A percentile compares a stretch with the other conserved stretches of the same genome.
Evolutionary conservation across 805 yeast species (phyloP).

Genomic region (Kazachstania bromeliacearum): DNA sequence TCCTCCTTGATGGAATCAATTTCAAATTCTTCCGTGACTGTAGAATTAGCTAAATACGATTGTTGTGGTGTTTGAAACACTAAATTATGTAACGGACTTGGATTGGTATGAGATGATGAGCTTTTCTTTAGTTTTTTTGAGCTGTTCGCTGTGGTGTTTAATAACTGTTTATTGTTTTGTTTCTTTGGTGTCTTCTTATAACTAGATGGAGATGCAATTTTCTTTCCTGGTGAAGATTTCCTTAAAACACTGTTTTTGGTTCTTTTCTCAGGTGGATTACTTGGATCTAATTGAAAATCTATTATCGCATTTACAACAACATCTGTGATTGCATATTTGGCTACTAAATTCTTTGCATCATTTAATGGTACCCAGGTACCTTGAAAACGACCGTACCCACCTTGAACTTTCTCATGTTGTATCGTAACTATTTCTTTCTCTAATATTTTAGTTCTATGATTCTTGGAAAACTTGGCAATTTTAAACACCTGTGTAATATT

Average conservation of each 20-base stretch:
- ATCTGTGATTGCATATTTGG: slow-evolving; percentile 42
- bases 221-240: slow-evolving; percentile 26
- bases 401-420: slow-evolving; percentile 71
- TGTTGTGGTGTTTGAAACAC: slow-evolving; percentile 30
- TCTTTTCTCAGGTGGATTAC: slow-evolving; percentile 36
- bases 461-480: slow-evolving; percentile 68
- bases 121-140: slow-evolving; percentile 5
- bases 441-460: slow-evolving; percentile 65
- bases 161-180: slow-evolving; percentile 8
- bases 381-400: slow-evolving; percentile 78
- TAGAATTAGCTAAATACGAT: slow-evolving; percentile 3
- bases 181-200: slow-evolving; percentile 29
- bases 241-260: slow-evolving; percentile 29
- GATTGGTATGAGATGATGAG: slow-evolving; percentile 17
- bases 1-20: background rate
- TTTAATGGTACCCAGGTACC: slow-evolving; percentile 78
- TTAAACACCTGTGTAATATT: slow-evolving; percentile 77
- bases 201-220: slow-evolving; percentile 28
- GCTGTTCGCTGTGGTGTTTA: background rate
- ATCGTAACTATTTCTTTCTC: slow-evolving; percentile 67
- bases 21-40: slow-evolving; percentile 1
- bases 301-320: slow-evolving; percentile 43
- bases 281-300: slow-evolving; percentile 42
- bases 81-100: slow-evolving; percentile 28
- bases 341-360: slow-evolving; percentile 51